These are phyloP conservation scores for Pestalotiopsis fici DNA, from an alignment of 2,329 filamentous ascomycete genomes.

Conservation along the genomic window DNA sequence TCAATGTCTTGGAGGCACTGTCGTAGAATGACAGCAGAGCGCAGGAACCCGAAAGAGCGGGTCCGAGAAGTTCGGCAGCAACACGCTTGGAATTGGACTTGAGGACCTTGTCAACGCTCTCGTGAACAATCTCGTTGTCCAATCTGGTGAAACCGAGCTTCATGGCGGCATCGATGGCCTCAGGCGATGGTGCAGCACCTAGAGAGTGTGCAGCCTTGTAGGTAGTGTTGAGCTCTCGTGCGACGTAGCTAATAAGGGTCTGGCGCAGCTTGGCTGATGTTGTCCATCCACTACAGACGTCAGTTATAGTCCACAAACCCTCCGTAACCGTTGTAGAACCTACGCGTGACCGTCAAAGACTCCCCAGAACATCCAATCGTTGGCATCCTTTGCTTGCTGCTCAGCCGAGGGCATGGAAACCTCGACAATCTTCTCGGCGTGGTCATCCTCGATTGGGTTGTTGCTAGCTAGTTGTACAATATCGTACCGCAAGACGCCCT, in stretches of 20 bases:
- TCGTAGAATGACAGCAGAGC: slow-evolving; percentile 97
- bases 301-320: slow-evolving; percentile 4
- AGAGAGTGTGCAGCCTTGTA: slow-evolving; percentile 73
- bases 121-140: slow-evolving; percentile 92
- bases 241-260: slow-evolving; percentile 88
- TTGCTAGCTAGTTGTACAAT: slow-evolving; percentile 94
- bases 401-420: slow-evolving; percentile 62
- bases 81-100: slow-evolving; percentile 87
- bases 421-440: slow-evolving; percentile 97
- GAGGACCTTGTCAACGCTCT: slow-evolving; percentile 87
- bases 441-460: slow-evolving; percentile 97
- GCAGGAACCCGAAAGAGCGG: slow-evolving; percentile 94
- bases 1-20: slow-evolving; percentile 78
- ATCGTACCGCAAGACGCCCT: slow-evolving; percentile 93
- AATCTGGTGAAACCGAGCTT: slow-evolving; percentile 87
- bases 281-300: slow-evolving; percentile 78
- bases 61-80: slow-evolving; percentile 87
- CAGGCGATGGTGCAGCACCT: slow-evolving; percentile 67
- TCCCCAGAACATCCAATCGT: slow-evolving; percentile 99
- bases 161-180: slow-evolving; percentile 86
- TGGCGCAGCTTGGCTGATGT: slow-evolving; percentile 95
- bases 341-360: slow-evolving; percentile 97
- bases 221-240: slow-evolving; percentile 86
- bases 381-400: slow-evolving; percentile 51
- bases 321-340: slow-evolving; percentile 31